Evolutionary conservation across 2,329 filamentous ascomycete species (phyloP).

Genomic region (Monosporascus sp.): DNA sequence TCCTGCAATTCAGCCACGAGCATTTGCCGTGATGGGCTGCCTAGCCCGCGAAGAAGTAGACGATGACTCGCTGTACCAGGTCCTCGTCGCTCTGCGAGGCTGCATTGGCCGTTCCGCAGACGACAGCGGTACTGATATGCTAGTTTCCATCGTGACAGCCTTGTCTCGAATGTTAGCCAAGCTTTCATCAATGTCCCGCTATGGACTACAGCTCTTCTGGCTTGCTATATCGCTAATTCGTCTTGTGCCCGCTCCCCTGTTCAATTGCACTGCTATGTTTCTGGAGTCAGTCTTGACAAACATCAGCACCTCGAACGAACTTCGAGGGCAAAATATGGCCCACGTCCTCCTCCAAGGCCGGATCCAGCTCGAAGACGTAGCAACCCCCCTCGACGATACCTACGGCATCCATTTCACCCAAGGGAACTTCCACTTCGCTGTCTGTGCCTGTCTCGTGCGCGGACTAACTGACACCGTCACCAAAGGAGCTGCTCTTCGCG

Average conservation of each 20-base stretch:
- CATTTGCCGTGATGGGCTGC: constrained; percentile 68
- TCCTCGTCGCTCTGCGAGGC: constrained; percentile 61
- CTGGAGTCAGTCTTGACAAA: constrained; percentile 61
- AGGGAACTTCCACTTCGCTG: constrained; percentile 63
- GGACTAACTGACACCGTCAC: constrained; percentile 60
- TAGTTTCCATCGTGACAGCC: constrained; percentile 61
- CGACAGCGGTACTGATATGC: constrained; percentile 61
- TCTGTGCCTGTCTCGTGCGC: constrained; percentile 59
- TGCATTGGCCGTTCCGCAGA: constrained; percentile 61
- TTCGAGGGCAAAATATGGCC: constrained; percentile 55
- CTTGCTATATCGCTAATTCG: constrained; percentile 61
- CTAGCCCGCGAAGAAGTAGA: constrained; percentile 67
- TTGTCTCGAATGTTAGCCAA: constrained; percentile 69
- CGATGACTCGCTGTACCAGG: constrained; percentile 66
- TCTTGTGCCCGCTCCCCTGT: constrained; percentile 56
- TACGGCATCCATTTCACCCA: constrained; percentile 61
- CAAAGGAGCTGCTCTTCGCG: constrained; percentile 51
- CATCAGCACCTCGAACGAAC: constrained; percentile 55
- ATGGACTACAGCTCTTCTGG: constrained; percentile 67
- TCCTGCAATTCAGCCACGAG: constrained; percentile 63
- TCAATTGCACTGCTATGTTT: constrained; percentile 62
- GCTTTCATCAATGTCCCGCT: constrained; percentile 60
- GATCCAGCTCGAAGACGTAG: constrained; percentile 55
- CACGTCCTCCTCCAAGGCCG: constrained; percentile 57
- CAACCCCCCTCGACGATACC: constrained; percentile 55